These are phyloP conservation scores for Colletotrichum sp. DNA, from an alignment of 2,329 filamentous ascomycete genomes.

Conservation along the genomic window DNA sequence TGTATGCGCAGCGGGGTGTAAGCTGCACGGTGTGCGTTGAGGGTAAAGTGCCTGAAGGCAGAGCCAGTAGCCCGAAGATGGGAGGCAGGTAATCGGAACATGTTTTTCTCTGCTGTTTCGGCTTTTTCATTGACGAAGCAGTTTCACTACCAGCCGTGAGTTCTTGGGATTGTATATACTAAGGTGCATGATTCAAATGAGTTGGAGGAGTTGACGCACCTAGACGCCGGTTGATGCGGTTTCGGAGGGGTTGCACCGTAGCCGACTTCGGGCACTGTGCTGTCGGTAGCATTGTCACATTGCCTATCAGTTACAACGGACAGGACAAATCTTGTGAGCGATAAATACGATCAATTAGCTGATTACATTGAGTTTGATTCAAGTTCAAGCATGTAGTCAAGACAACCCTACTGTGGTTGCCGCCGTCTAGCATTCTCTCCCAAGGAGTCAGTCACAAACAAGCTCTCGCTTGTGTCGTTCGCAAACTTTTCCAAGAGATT, in stretches of 20 bases:
- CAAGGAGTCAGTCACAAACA: neutral
- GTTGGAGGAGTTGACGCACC: neutral
- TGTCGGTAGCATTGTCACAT: neutral
- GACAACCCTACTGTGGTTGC: neutral
- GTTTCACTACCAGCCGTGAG: neutral
- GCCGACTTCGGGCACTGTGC: neutral
- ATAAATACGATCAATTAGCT: neutral
- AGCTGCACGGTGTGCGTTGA: neutral
- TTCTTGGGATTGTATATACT: neutral
- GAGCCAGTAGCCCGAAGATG: neutral
- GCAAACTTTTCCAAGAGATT: neutral
- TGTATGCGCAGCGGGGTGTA: neutral
- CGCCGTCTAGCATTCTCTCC: neutral
- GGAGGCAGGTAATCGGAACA: neutral
- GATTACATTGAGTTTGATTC: neutral
- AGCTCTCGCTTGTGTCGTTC: neutral
- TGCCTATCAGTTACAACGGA: neutral
- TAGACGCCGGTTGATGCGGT: neutral
- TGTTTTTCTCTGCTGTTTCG: neutral
- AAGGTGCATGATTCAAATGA: neutral
- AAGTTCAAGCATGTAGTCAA: neutral
- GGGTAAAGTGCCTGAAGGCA: neutral
- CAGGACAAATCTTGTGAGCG: neutral
- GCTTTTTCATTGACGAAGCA: neutral
- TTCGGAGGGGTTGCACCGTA: neutral